phyloP scores from a whole-genome alignment of 768 basidiomycete genomes.

The Leccinum boreale region DNA sequence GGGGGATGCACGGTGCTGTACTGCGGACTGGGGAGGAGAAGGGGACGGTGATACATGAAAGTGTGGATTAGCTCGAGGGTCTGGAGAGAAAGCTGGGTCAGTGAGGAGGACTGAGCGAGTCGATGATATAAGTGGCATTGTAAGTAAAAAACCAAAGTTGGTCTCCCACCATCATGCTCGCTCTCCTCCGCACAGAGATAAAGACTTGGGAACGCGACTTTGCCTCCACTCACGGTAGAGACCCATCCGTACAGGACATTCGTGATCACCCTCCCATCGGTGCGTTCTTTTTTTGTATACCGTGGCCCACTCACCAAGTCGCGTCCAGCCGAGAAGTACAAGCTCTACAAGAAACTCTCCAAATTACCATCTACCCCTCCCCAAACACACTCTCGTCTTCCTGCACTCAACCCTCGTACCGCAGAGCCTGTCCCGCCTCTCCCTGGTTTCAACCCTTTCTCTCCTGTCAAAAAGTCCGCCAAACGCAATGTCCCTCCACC shows the following conservation, averaged over 20 bases:
- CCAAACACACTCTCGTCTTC: slow-evolving; percentile 24
- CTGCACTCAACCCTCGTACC: slow-evolving; percentile 49
- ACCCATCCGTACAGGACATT: slow-evolving; percentile 71
- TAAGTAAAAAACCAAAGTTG: neutral
- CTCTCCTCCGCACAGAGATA: slow-evolving; percentile 59
- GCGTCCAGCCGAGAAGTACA: slow-evolving; percentile 70
- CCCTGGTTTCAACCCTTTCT: slow-evolving; percentile 71
- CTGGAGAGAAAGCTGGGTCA: slow-evolving; percentile 42
- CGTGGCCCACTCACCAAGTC: neutral
- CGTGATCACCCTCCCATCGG: slow-evolving; percentile 59
- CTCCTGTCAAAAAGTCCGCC: slow-evolving; percentile 57
- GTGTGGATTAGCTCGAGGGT: slow-evolving; percentile 50
- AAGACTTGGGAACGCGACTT: slow-evolving; percentile 79
- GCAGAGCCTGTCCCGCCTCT: slow-evolving; percentile 51
- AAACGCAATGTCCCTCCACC: slow-evolving; percentile 7
- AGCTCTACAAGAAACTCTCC: slow-evolving; percentile 71
- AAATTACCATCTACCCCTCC: slow-evolving; percentile 44
- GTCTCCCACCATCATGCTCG: slow-evolving; percentile 3
- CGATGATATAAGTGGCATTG: neutral
- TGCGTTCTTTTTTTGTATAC: slow-evolving; percentile 34
- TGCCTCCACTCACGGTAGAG: slow-evolving; percentile 48
- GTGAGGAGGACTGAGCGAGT: neutral
- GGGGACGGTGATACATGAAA: slow-evolving; percentile 25
- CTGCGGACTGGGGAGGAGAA: neutral
- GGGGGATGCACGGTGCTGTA: neutral